Conservation (phyloP, 176 grass and related monocot species). For the Cenchrus americanus region DNA sequence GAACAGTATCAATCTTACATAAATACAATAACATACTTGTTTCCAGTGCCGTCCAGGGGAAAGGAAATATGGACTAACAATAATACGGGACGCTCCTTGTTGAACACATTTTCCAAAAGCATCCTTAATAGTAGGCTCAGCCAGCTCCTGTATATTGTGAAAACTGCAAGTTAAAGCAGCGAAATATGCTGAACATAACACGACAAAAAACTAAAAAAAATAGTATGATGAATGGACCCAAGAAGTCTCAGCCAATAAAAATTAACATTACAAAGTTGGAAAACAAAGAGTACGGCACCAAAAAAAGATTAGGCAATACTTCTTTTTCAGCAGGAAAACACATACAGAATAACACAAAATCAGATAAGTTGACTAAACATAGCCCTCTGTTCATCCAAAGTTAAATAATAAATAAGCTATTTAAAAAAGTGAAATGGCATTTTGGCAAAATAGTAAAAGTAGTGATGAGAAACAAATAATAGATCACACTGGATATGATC, state of each 20-base stretch:
- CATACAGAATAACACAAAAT: neutral
- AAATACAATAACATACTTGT: constrained; percentile 45
- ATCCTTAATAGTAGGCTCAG: constrained; percentile 78
- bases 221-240: neutral
- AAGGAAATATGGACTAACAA: constrained; percentile 93
- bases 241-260: neutral
- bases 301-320: constrained; percentile 7
- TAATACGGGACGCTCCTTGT: constrained; percentile 72
- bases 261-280: constrained; percentile 1
- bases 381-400: too few species aligned
- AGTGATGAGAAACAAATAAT: neutral
- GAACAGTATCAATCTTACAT: neutral
- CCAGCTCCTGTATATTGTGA: constrained; percentile 71
- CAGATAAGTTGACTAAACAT: too few species aligned
- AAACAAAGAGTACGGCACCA: constrained; percentile 4
- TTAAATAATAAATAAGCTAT: neutral
- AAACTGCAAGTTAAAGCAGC: constrained; percentile 22
- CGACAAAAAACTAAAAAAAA: neutral
- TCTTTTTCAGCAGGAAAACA: neutral
- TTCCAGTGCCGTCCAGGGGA: constrained; percentile 92
- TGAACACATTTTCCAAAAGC: constrained; percentile 84
- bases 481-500: neutral
- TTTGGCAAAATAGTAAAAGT: constrained; percentile 18
- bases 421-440: neutral
- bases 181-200: neutral